Evolutionary conservation across 768 basidiomycete genomes (phyloP).

Genomic region (Serendipita indica): DNA sequence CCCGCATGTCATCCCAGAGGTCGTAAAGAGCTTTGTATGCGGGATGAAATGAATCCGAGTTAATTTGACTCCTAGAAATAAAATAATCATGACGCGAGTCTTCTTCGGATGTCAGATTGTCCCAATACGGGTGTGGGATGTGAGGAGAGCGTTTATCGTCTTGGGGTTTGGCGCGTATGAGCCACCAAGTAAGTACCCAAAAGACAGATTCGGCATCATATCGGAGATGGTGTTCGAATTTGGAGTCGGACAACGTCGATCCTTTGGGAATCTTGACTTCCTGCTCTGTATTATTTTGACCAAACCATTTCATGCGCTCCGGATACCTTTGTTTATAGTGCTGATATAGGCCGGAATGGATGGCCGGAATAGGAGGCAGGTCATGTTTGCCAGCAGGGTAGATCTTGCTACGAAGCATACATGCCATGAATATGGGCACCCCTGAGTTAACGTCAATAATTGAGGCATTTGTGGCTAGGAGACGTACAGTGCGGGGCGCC

Average conservation of each 20-base stretch:
- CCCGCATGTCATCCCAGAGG: background rate
- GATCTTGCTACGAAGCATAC: background rate
- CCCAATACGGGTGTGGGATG: background rate
- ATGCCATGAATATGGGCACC: background rate
- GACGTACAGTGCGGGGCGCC: background rate
- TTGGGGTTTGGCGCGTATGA: background rate
- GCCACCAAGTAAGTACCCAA: background rate
- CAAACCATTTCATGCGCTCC: background rate
- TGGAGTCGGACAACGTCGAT: background rate
- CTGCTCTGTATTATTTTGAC: background rate
- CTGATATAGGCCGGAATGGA: background rate
- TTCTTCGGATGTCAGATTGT: background rate
- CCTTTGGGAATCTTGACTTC: background rate
- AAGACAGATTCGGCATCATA: slow-evolving; percentile 3
- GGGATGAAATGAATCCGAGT: background rate
- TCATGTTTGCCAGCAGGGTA: background rate
- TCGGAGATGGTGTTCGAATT: background rate
- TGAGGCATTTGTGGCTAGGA: background rate
- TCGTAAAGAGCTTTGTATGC: background rate
- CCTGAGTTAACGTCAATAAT: background rate
- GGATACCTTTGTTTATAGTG: background rate
- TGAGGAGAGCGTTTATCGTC: background rate
- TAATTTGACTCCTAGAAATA: background rate
- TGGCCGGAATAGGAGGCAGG: background rate
- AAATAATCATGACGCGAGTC: background rate